These are phyloP conservation scores for Epithemia pelagica DNA, from an alignment of 108 stramenopile genomes.

Conservation along the genomic window DNA sequence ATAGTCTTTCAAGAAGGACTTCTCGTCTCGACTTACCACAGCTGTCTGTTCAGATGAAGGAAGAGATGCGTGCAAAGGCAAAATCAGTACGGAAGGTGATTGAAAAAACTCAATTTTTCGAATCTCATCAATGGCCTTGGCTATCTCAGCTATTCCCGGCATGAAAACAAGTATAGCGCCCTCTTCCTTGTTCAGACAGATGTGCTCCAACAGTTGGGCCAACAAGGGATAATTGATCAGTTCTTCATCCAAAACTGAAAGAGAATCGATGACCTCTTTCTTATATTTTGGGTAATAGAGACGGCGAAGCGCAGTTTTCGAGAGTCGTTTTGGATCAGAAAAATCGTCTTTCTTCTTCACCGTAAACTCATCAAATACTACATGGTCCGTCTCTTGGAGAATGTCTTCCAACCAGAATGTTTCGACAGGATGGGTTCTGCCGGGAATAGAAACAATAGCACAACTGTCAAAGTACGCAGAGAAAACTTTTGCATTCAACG, in stretches of 20 bases:
- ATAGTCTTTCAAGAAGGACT: conserved; percentile 50
- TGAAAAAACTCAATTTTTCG: conserved; percentile 53
- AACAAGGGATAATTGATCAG: conserved; percentile 71
- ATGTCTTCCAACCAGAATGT: conserved; percentile 80
- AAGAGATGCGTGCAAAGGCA: conserved; percentile 58
- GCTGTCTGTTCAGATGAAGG: conserved; percentile 13
- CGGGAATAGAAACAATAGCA: conserved; percentile 70
- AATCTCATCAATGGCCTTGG: conserved; percentile 58
- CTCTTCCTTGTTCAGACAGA: conserved; percentile 42
- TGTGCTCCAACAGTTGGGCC: conserved; percentile 45
- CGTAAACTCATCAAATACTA: conserved; percentile 56
- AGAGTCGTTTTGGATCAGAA: conserved; percentile 66
- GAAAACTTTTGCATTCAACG: conserved; percentile 71
- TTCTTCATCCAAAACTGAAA: conserved; percentile 68
- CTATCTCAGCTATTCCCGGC: conserved; percentile 80
- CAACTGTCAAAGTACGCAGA: conserved; percentile 60
- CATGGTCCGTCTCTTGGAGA: conserved; percentile 71
- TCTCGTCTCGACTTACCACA: conserved; percentile 24
- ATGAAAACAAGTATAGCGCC: conserved; percentile 86
- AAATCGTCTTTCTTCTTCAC: conserved; percentile 49
- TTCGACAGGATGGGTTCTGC: conserved; percentile 74
- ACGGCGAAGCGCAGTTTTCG: conserved; percentile 41
- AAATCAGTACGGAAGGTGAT: conserved; percentile 35
- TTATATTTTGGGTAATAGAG: conserved; percentile 54
- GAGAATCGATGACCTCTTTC: conserved; percentile 44